phyloP scores from a whole-genome alignment of 2,329 filamentous ascomycete genomes.

The Colletotrichum musae region DNA sequence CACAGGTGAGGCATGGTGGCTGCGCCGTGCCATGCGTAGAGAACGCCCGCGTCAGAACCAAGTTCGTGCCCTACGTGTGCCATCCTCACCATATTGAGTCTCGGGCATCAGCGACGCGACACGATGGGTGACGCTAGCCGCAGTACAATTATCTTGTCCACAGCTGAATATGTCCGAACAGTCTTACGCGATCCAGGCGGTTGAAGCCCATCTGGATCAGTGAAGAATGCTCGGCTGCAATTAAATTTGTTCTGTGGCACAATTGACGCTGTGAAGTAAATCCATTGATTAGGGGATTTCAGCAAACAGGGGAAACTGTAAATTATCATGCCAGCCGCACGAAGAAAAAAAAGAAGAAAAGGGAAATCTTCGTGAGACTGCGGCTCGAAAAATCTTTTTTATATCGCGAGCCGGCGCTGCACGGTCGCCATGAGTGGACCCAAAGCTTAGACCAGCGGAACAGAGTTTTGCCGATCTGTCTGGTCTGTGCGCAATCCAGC shows the following conservation, averaged over 20 bases:
- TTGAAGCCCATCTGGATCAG: constrained; percentile 20
- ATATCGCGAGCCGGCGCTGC: constrained; percentile 33
- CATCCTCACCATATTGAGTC: too few species aligned
- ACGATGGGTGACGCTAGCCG: neutral
- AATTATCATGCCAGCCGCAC: constrained; percentile 81
- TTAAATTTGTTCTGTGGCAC: constrained; percentile 83
- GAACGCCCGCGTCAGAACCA: too few species aligned
- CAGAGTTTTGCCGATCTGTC: neutral
- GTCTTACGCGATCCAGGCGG: constrained; percentile 46
- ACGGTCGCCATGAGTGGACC: constrained; percentile 19
- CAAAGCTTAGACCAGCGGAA: neutral
- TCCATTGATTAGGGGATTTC: constrained; percentile 72
- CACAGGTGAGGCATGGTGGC: too few species aligned
- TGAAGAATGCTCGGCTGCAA: constrained; percentile 76
- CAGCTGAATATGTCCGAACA: constrained; percentile 58
- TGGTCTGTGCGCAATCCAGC: constrained; percentile 21
- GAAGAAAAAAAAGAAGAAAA: constrained; percentile 73
- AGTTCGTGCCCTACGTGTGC: too few species aligned
- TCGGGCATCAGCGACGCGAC: neutral
- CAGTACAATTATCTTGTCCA: neutral
- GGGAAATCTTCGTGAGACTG: constrained; percentile 43
- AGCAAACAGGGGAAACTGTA: constrained; percentile 83
- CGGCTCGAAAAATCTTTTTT: constrained; percentile 34
- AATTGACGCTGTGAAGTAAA: constrained; percentile 78
- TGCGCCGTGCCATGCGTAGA: too few species aligned